Conservation (phyloP, 1,284 basidiomycete genomes). For the Agroathelia rolfsii region DNA sequence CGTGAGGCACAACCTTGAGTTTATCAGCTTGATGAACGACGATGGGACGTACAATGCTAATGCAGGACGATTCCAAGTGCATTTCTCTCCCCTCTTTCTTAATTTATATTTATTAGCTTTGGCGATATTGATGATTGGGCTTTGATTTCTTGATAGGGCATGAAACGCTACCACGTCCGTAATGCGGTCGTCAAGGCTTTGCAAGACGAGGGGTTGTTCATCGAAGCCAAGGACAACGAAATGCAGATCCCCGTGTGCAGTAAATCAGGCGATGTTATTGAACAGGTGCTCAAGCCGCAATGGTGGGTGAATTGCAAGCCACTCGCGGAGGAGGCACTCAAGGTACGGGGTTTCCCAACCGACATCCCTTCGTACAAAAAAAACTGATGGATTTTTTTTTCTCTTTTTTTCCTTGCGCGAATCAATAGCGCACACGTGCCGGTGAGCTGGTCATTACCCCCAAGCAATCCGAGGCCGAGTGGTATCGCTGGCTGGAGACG, state of each 20-base stretch:
- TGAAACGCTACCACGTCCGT: slow-evolving; percentile 95
- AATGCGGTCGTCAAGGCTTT: slow-evolving; percentile 78
- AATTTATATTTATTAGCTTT: no score
- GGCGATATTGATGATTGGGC: no score
- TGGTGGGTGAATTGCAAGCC: slow-evolving; percentile 98
- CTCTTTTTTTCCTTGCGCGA: background rate
- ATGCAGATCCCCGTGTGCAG: slow-evolving; percentile 95
- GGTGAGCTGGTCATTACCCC: slow-evolving; percentile 84
- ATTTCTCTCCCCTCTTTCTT: no score
- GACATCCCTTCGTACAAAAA: background rate
- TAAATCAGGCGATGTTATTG: slow-evolving; percentile 95
- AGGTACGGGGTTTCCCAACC: slow-evolving; percentile 33
- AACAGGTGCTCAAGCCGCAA: slow-evolving; percentile 94
- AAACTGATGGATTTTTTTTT: no score
- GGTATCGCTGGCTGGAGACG: slow-evolving; percentile 93
- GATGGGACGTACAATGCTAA: slow-evolving; percentile 95
- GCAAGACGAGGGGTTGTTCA: slow-evolving; percentile 79
- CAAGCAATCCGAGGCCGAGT: slow-evolving; percentile 84
- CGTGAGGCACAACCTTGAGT: slow-evolving; percentile 79
- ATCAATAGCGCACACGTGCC: slow-evolving; percentile 64
- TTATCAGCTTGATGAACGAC: slow-evolving; percentile 95
- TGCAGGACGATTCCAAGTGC: slow-evolving; percentile 75
- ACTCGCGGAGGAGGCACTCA: slow-evolving; percentile 84
- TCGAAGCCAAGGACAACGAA: slow-evolving; percentile 94
- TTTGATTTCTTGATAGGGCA: no score